A percentile compares a stretch with the other conserved stretches of the same genome.
Conservation (phyloP, 768 basidiomycete genomes). For the Hygrocybe coccinea region DNA sequence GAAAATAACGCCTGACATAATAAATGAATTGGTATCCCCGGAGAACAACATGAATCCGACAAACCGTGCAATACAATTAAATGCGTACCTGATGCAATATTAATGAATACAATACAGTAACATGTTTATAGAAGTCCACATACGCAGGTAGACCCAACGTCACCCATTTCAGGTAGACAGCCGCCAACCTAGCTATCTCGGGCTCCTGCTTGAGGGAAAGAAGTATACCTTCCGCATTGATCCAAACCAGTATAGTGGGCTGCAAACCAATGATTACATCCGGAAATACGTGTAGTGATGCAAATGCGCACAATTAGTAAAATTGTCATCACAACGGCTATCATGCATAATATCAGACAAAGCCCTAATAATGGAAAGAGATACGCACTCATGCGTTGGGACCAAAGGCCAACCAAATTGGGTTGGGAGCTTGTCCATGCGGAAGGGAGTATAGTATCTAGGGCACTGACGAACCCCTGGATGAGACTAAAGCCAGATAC, state of each 20-base stretch:
- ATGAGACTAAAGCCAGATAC: slow-evolving; percentile 76
- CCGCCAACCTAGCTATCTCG: slow-evolving; percentile 75
- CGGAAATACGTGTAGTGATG: neutral
- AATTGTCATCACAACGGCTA: slow-evolving; percentile 59
- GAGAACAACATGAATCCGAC: slow-evolving; percentile 10
- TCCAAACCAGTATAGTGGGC: slow-evolving; percentile 69
- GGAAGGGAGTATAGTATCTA: slow-evolving; percentile 90
- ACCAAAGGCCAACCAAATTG: slow-evolving; percentile 82
- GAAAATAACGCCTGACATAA: slow-evolving; percentile 59
- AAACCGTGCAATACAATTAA: slow-evolving; percentile 47
- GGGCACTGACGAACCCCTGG: slow-evolving; percentile 74
- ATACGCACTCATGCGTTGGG: slow-evolving; percentile 76
- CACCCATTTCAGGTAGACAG: slow-evolving; percentile 70
- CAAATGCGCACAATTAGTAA: slow-evolving; percentile 51
- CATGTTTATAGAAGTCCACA: neutral
- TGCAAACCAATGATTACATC: slow-evolving; percentile 12
- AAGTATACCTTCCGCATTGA: slow-evolving; percentile 75
- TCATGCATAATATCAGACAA: neutral
- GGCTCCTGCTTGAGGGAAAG: slow-evolving; percentile 75
- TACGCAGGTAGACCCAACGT: slow-evolving; percentile 65
- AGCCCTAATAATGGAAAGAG: neutral
- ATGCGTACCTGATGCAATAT: slow-evolving; percentile 42
- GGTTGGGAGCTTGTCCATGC: slow-evolving; percentile 92
- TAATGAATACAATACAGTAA: neutral
- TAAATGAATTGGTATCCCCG: neutral